Conservation (phyloP, 2,329 filamentous ascomycete species). For the Trichophaea hybrida region DNA sequence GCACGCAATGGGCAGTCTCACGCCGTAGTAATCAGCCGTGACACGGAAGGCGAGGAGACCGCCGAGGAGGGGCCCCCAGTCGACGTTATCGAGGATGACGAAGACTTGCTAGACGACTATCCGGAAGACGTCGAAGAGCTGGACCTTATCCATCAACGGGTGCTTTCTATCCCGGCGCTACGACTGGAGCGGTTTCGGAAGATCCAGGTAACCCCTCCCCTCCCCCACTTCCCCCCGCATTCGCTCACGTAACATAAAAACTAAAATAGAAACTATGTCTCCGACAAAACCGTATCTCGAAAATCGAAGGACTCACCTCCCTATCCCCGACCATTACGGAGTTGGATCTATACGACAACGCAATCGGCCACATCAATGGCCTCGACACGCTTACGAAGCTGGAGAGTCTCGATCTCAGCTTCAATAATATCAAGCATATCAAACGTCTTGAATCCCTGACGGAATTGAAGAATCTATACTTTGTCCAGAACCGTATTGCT, state of each 20-base stretch:
- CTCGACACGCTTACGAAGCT: constrained; percentile 65
- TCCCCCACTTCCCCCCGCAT: background rate
- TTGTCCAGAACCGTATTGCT: constrained; percentile 88
- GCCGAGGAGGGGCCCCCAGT: constrained; percentile 17
- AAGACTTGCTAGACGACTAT: constrained; percentile 27
- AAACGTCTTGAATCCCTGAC: constrained; percentile 51
- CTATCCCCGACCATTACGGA: constrained; percentile 59
- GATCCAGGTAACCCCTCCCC: constrained; percentile 33
- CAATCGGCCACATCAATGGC: constrained; percentile 72
- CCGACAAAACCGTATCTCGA: constrained; percentile 76
- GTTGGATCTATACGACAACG: constrained; percentile 91
- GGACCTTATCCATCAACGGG: constrained; percentile 74
- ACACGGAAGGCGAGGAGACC: constrained; percentile 15
- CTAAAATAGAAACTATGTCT: constrained; percentile 55
- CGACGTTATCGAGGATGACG: constrained; percentile 23
- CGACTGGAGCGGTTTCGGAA: constrained; percentile 71
- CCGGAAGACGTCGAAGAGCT: constrained; percentile 46
- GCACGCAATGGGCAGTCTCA: background rate
- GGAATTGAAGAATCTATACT: constrained; percentile 68
- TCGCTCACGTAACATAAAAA: background rate
- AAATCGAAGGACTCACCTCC: constrained; percentile 57
- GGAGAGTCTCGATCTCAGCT: constrained; percentile 74
- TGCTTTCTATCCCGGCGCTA: constrained; percentile 62
- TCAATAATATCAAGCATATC: constrained; percentile 99
- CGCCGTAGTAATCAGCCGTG: background rate